Evolutionary conservation across 225 moss, liverwort and hornwort species (phyloP).

Genomic region (Climacium dendroides): DNA sequence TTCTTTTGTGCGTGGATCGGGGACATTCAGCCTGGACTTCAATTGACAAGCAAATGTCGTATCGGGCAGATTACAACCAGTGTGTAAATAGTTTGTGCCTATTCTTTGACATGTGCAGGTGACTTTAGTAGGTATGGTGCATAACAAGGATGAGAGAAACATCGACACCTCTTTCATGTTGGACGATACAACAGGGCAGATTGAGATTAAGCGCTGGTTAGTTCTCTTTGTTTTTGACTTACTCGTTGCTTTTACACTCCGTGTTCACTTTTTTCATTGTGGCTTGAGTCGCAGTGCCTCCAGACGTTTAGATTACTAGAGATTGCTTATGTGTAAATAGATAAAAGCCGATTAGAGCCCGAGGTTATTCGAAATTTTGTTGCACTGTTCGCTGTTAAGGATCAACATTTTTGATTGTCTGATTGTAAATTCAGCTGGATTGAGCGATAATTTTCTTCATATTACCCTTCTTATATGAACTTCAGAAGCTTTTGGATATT

Average conservation of each 20-base stretch:
- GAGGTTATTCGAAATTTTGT: background rate
- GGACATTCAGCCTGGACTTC: background rate
- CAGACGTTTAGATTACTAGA: background rate
- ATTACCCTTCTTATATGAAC: background rate
- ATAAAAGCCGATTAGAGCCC: background rate
- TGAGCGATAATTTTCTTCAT: background rate
- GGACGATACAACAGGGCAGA: constrained; percentile 85
- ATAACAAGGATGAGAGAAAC: constrained; percentile 82
- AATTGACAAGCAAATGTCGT: background rate
- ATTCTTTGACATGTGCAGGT: constrained; percentile 30
- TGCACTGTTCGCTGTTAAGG: background rate
- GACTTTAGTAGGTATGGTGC: constrained; percentile 84
- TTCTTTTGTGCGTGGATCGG: background rate
- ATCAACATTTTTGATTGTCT: background rate
- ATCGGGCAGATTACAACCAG: background rate
- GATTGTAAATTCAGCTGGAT: background rate
- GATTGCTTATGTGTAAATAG: background rate
- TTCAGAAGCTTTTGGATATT: background rate
- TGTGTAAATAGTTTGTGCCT: background rate
- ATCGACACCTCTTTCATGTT: constrained; percentile 83
- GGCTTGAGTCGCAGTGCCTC: background rate
- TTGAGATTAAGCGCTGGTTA: constrained; percentile 96
- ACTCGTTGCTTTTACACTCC: background rate
- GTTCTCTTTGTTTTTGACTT: background rate
- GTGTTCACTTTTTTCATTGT: background rate